Evolutionary conservation across 2,329 filamentous ascomycete species (phyloP).

Genomic region (Verticillium alfalfae): DNA sequence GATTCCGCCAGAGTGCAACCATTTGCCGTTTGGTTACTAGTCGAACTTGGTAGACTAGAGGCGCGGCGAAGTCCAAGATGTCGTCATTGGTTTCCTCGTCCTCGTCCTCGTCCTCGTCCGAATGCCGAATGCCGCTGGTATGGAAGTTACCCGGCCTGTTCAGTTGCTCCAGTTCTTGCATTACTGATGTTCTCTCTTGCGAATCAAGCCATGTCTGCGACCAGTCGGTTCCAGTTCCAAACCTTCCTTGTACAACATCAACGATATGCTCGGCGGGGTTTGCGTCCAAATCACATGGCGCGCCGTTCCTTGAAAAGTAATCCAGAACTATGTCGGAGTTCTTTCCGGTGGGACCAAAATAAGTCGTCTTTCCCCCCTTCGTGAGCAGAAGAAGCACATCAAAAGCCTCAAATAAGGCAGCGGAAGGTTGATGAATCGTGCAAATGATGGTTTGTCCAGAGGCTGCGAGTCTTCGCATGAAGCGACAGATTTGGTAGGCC

Average conservation of each 20-base stretch:
- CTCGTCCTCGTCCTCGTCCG: no score
- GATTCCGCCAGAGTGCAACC: slow-evolving; percentile 7
- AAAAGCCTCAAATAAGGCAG: slow-evolving; percentile 47
- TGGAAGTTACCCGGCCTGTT: not conserved
- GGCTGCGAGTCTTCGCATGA: slow-evolving; percentile 60
- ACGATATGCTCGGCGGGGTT: slow-evolving; percentile 39
- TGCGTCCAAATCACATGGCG: slow-evolving; percentile 28
- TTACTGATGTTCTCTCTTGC: not conserved
- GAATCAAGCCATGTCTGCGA: slow-evolving; percentile 9
- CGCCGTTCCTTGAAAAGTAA: slow-evolving; percentile 51
- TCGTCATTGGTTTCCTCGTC: not conserved
- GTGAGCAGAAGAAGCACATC: slow-evolving; percentile 59
- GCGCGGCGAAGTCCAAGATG: slow-evolving; percentile 6
- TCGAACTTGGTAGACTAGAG: slow-evolving; percentile 1
- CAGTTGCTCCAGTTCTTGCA: slow-evolving; percentile 7
- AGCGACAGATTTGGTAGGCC: slow-evolving; percentile 67
- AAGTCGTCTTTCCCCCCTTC: slow-evolving; percentile 59
- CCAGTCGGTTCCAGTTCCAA: slow-evolving; percentile 8
- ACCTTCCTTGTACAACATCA: not conserved
- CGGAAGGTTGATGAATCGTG: slow-evolving; percentile 50
- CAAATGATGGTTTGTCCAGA: slow-evolving; percentile 47
- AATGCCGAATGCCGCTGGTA: no score
- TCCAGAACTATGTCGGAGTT: slow-evolving; percentile 49
- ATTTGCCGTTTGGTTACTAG: slow-evolving; percentile 7
- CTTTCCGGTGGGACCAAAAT: slow-evolving; percentile 61